These are phyloP conservation scores for Brassica rapa DNA, from an alignment of 345 rosid species.

Conservation along the genomic window DNA sequence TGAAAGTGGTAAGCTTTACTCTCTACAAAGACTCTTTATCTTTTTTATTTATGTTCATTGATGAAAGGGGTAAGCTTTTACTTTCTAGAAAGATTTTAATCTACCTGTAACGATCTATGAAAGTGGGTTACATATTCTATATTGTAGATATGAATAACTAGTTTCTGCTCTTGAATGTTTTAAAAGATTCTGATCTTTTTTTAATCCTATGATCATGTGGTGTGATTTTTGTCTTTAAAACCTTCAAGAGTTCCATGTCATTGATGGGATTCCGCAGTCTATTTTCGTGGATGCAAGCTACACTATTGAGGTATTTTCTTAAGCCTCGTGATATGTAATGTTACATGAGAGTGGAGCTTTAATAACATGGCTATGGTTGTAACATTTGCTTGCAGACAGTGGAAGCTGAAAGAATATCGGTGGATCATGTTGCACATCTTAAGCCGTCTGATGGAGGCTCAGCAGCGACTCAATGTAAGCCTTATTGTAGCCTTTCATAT, in stretches of 20 bases:
- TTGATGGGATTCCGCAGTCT: conserved; percentile 93
- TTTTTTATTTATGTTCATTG: too few relatives aligned
- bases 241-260: conserved; percentile 81
- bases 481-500: not conserved
- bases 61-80: not conserved
- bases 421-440: conserved; percentile 98
- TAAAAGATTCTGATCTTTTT: conserved; percentile 1
- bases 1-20: conserved; percentile 68
- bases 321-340: not conserved
- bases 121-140: conserved; percentile 58
- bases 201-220: not conserved
- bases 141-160: too few relatives aligned
- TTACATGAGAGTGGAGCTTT: not conserved
- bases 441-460: conserved; percentile 97
- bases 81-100: conserved; percentile 21
- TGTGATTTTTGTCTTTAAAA: conserved; percentile 15
- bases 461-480: conserved; percentile 89
- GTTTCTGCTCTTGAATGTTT: conserved; percentile 4
- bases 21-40: not conserved
- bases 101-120: conserved; percentile 87
- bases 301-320: conserved; percentile 74
- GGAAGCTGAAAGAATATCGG: conserved; percentile 95
- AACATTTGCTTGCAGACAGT: conserved; percentile 60
- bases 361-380: not conserved
- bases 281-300: conserved; percentile 89